phyloP scores from a whole-genome alignment of 179 eudicot genomes.

The Spergularia azorica region DNA sequence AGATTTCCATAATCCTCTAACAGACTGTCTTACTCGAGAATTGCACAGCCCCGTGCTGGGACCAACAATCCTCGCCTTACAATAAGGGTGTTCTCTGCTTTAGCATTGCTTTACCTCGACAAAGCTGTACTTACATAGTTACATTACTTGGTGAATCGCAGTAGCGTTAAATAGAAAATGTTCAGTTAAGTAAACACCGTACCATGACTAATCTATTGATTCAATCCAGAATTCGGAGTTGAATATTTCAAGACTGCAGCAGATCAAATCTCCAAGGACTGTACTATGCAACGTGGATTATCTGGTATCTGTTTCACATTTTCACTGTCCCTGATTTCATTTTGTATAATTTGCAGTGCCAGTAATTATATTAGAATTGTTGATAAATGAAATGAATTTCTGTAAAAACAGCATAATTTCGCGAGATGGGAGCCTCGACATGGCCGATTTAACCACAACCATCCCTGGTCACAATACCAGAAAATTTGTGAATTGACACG shows the following conservation, averaged over 20 bases:
- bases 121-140: too few relatives aligned
- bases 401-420: conserved; percentile 53
- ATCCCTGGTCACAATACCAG: conserved; percentile 74
- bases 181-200: too few relatives aligned
- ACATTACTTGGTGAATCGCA: too few relatives aligned
- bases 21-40: too few relatives aligned
- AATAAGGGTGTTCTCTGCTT: too few relatives aligned
- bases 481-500: conserved; percentile 54
- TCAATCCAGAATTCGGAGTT: conserved; percentile 59
- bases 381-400: not conserved
- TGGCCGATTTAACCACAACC: conserved; percentile 50
- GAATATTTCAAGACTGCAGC: conserved; percentile 40
- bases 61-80: too few relatives aligned
- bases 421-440: conserved; percentile 89
- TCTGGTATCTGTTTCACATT: not conserved
- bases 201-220: too few relatives aligned
- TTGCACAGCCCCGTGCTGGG: too few relatives aligned
- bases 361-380: not conserved
- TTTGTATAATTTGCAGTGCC: not conserved
- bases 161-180: too few relatives aligned
- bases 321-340: too few relatives aligned
- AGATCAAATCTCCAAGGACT: conserved; percentile 24
- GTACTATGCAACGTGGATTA: conserved; percentile 5
- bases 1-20: too few relatives aligned
- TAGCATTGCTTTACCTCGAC: too few relatives aligned